Percentiles rank a stretch among this genome's conserved stretches.
Evolutionary conservation across 257 asterid species (phyloP).

Genomic region (Solanum pennellii): DNA sequence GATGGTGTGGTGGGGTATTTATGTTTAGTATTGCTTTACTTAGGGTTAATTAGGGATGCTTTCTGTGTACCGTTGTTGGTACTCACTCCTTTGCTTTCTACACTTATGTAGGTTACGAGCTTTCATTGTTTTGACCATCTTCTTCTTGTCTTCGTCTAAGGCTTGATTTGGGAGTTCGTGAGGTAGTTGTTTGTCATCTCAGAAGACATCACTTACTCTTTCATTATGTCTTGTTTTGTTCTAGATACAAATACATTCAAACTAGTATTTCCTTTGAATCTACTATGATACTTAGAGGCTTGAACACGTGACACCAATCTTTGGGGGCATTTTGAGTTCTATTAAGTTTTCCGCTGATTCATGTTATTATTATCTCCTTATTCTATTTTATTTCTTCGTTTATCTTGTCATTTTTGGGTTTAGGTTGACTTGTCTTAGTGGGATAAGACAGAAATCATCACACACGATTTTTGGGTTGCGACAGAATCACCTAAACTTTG

Average conservation of each 20-base stretch:
- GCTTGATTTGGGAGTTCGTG: background rate
- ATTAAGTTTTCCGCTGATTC: background rate
- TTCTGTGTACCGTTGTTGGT: background rate
- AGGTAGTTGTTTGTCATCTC: background rate
- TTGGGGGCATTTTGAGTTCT: background rate
- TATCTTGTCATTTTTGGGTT: background rate
- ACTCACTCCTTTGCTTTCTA: background rate
- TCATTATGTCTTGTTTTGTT: background rate
- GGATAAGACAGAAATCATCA: background rate
- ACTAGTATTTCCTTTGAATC: background rate
- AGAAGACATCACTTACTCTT: background rate
- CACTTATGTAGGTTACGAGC: background rate
- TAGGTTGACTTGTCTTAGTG: background rate
- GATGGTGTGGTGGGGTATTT: background rate
- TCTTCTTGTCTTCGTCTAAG: background rate
- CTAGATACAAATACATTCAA: background rate
- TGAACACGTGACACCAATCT: background rate
- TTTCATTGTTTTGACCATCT: background rate
- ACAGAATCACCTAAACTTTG: background rate
- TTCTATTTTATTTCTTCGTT: background rate
- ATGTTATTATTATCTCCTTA: background rate
- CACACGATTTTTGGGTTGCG: background rate
- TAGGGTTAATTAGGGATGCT: background rate
- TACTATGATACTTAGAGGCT: background rate
- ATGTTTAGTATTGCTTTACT: background rate